Evolutionary conservation across 495 filamentous ascomycete species (phyloP), one percentile per base, ranked within the genome.

Genomic region (Lasiosphaeris hirsuta): DNA sequence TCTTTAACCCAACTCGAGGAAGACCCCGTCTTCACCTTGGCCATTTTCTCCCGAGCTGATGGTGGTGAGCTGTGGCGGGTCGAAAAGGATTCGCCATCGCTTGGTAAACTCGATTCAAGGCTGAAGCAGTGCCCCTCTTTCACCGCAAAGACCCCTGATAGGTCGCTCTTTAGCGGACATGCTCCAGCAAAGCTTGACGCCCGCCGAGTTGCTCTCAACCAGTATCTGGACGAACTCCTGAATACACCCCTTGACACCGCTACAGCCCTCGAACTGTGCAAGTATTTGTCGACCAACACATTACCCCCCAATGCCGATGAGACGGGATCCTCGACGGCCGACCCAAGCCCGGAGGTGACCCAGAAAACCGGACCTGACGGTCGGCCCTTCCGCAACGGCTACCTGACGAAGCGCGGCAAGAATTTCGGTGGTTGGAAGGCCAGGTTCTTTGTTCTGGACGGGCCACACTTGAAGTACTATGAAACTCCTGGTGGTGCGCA

Each of bases 351-450:
- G 69, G 69, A 75, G 77, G 57, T 64, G 44, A 62, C 67, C 4
- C 66, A 72, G 37, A 76, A 71, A 49, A 69, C 67, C 23, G 82
- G 84, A 0, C 77, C 83, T 8, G 81, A 88, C 58, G 85, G 84
- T 3, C 84, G 84, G 52, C 84, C 87, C 1, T 78, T 85, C 59
- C 93, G 92, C 65, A 91, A 86, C 66, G 94, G 94, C 13, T 97
- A 97, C 76, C 76, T 98, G 34, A 97, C 94, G 7, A 98, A 98
- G 74, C 79, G 88, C 54, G 94, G 94, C 23, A 98, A 98, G 76
- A 97, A 96, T 62, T 97, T 97, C 72, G 94, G 94, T 19, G 94
- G 94, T n/a, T 98, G 94, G 94, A 98, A 98, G 69, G 90, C 90
- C 13, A 81, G 94, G 53, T 97, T 89, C 68, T 98, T 98, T 63